Base-by-base conservation (phyloP, 192 early-diverging fungal genomes). In the Gonapodya sp. region DNA sequence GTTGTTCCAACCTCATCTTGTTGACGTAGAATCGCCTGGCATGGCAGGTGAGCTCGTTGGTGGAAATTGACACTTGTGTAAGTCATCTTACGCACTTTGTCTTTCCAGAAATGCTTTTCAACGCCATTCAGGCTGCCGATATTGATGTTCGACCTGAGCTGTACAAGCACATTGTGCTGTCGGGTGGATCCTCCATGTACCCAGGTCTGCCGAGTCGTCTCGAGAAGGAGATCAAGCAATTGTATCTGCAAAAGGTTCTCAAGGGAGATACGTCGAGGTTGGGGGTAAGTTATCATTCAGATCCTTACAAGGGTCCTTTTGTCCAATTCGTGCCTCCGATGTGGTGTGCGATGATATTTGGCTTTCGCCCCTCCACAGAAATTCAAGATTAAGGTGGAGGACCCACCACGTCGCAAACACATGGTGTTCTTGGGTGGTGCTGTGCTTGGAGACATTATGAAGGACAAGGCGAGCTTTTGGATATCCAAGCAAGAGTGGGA, bases 171-270 rank as follows among this genome's bases (percentile, higher is more conserved):
- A 96, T 99, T 85, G 94, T 99, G 35, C 88, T 99, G 30, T 99
- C 98, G 36, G 98, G 98, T 74, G 98, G 98, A 18, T 95, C 96
- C 0, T 95, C 97, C 82, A 98, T 99, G 98, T 98, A 98, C 85
- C 96, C 97, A 1, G 98, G 98, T 81, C 87, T 99, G 36, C 96
- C 98, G 33, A 94, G 91, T 84, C 94, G 98, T 78, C 87, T 99
- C 36, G 98, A 99, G 86, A 98, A 98, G 90, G 98, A 99, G 87
- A 84, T 98, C 79, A 98, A 98, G 85, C 96, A 98, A 86, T 86
- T 98, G 73, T 99, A 98, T 84, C 84, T 98, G 81, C 89, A 92
- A 36, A 93, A 93, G 78, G 96, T 98, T 18, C 90, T 97, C 79
- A 88, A 92, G 72, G 95, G 95, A 36, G 96, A 99, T 86, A 86